Evolutionary conservation across 305 asterid genomes (phyloP).

Genomic region (Solanum chacoense): DNA sequence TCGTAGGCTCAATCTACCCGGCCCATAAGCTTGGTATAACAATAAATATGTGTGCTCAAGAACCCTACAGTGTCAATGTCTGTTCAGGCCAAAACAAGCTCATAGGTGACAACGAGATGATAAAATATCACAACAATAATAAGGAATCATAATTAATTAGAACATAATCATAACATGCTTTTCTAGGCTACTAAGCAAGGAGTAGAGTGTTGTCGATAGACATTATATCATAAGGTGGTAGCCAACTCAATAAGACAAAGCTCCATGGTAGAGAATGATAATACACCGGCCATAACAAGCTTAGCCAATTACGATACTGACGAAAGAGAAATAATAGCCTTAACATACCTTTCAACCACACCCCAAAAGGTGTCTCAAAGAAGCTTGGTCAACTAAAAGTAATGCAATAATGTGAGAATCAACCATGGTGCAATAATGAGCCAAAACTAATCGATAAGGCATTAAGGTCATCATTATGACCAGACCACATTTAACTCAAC

Average conservation of each 20-base stretch:
- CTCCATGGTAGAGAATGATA: too few relatives aligned
- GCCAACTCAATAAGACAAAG: not conserved
- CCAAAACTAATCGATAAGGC: not conserved
- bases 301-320: not conserved
- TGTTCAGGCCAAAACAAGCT: not conserved
- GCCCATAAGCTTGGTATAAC: not conserved
- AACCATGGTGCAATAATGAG: not conserved
- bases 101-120: not conserved
- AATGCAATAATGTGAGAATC: not conserved
- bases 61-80: not conserved
- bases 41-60: not conserved
- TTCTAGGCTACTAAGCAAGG: not conserved
- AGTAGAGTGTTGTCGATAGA: not conserved
- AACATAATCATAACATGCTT: not conserved
- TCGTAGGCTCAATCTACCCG: not conserved
- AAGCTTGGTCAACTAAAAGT: not conserved
- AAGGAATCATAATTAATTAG: too few relatives aligned
- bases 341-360: not conserved
- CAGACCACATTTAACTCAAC: not conserved
- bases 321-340: not conserved
- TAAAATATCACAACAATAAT: too few relatives aligned
- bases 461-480: not conserved
- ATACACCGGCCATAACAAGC: too few relatives aligned
- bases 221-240: not conserved
- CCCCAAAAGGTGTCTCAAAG: not conserved